Evolutionary conservation across 305 asterid species (phyloP).

Genomic region (Coffea humblotiana): DNA sequence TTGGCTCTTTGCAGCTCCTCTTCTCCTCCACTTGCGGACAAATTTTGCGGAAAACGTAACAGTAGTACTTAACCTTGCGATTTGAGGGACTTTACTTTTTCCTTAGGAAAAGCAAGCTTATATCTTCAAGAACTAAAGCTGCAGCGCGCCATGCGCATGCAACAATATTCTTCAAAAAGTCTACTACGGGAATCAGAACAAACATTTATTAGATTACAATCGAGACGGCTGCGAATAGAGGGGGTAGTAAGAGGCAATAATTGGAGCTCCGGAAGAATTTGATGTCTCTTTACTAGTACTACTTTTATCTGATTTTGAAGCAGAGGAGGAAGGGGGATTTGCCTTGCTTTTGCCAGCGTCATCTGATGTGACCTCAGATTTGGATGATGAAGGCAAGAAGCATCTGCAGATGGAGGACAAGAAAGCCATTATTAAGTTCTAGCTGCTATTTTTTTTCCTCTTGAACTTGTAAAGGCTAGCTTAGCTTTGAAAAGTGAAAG

Average conservation of each 20-base stretch:
- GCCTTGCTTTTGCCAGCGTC: background rate
- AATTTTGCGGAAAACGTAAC: too few species aligned
- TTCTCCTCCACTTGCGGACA: too few species aligned
- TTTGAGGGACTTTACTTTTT: too few species aligned
- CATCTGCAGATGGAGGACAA: background rate
- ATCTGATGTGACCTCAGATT: background rate
- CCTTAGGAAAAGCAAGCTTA: too few species aligned
- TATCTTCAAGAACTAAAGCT: too few species aligned
- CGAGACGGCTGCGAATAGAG: background rate
- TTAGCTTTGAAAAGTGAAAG: too few species aligned
- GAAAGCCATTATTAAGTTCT: background rate
- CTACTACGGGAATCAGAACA: background rate
- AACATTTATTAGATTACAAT: background rate
- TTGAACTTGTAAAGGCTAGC: background rate
- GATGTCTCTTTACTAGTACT: background rate
- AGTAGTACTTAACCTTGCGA: too few species aligned
- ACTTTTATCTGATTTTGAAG: background rate
- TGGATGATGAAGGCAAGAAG: constrained; percentile 1
- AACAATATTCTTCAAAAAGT: too few species aligned
- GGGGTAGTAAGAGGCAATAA: constrained; percentile 4
- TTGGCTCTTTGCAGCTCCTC: too few species aligned
- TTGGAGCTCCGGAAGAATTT: constrained; percentile 1
- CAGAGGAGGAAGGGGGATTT: background rate
- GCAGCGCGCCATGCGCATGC: too few species aligned
- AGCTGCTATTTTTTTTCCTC: too few species aligned